Percentiles rank a stretch among this genome's conserved stretches.
These are phyloP conservation scores for Olyra latifolia DNA, from an alignment of 176 grass and related monocot species.

Conservation along the genomic window DNA sequence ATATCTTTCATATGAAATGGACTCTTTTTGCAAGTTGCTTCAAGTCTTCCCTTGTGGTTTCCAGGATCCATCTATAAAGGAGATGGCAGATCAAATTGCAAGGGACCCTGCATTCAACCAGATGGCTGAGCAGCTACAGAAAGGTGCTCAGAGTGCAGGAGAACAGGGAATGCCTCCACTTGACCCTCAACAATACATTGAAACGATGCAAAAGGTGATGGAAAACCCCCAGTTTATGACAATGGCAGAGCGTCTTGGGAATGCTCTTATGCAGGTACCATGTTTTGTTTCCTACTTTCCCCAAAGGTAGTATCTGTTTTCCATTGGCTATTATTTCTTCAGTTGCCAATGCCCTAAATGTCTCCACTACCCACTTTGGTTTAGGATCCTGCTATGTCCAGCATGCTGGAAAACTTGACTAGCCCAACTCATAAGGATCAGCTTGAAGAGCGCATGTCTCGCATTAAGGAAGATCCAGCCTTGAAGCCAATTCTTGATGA, in stretches of 20 bases:
- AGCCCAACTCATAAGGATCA: constrained; percentile 84
- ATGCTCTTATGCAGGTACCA: constrained; percentile 87
- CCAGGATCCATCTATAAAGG: constrained; percentile 92
- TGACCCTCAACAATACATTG: constrained; percentile 79
- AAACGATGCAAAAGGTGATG: constrained; percentile 96
- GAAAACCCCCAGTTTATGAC: constrained; percentile 86
- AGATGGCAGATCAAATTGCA: constrained; percentile 94
- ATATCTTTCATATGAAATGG: neutral
- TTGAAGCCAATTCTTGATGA: constrained; percentile 91
- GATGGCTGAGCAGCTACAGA: constrained; percentile 92
- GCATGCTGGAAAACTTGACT: constrained; percentile 72
- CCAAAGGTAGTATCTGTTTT: neutral
- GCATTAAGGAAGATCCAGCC: constrained; percentile 80
- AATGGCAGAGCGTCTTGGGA: constrained; percentile 86
- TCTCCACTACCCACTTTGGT: constrained; percentile 6
- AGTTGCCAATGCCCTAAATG: neutral
- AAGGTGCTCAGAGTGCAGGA: constrained; percentile 59
- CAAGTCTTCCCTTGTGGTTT: constrained; percentile 23
- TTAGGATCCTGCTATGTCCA: constrained; percentile 88
- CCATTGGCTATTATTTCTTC: neutral
- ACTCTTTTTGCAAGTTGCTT: neutral
- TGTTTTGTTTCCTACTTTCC: neutral
- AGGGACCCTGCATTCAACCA: constrained; percentile 77
- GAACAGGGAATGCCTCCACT: constrained; percentile 65
- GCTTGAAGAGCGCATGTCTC: constrained; percentile 83